phyloP scores from a whole-genome alignment of 208 protist species.

The Leishmania turanica region DNA sequence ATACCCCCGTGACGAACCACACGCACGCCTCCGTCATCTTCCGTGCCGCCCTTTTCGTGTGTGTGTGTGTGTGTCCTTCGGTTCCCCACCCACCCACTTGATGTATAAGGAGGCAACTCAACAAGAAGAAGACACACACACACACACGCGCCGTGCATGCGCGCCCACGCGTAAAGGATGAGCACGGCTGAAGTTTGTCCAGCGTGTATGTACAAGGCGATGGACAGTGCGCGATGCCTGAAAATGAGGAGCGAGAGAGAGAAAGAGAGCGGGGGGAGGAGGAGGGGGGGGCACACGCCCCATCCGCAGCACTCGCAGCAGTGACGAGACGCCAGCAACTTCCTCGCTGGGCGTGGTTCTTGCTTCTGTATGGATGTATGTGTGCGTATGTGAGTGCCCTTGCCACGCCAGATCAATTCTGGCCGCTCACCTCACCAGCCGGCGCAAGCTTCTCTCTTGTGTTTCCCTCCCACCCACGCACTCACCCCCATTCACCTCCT shows the following conservation, averaged over 20 bases:
- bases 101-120: background rate
- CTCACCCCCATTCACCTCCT: background rate
- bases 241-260: too few relatives aligned
- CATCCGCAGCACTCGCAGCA: background rate
- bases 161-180: too few relatives aligned
- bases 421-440: background rate
- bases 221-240: too few relatives aligned
- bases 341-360: background rate
- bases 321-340: background rate
- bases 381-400: too few relatives aligned
- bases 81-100: background rate
- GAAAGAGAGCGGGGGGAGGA: too few relatives aligned
- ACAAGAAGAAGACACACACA: background rate
- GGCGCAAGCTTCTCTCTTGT: too few relatives aligned
- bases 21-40: background rate
- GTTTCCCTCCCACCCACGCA: too few relatives aligned
- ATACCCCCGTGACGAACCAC: background rate
- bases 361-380: background rate
- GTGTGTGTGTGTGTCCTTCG: too few relatives aligned
- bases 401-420: background rate
- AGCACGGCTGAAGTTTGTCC: too few relatives aligned
- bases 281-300: background rate
- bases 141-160: background rate
- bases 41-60: too few relatives aligned
- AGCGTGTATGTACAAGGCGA: too few relatives aligned